A percentile compares a stretch with the other conserved stretches of the same genome.
Evolutionary conservation across 1,284 basidiomycete species (phyloP).

Genomic region (Irpex sp.): DNA sequence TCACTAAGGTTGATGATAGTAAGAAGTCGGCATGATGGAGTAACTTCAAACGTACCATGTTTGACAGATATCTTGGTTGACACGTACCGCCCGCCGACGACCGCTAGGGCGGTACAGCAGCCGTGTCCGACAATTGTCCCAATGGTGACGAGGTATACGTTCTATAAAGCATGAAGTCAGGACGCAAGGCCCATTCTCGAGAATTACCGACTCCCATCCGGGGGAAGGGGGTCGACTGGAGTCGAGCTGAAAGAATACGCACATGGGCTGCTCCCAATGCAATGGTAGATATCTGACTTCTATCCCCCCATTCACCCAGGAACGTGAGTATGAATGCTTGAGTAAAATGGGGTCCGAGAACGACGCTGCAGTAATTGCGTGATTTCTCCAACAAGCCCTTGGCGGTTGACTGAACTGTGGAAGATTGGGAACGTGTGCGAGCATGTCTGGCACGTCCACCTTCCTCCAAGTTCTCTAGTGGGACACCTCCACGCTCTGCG

Average conservation of each 20-base stretch:
- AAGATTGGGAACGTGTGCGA: constrained; percentile 15
- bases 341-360: constrained; percentile 92
- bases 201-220: neutral
- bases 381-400: constrained; percentile 58
- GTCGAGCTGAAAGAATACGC: constrained; percentile 29
- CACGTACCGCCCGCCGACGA: constrained; percentile 86
- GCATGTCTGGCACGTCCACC: constrained; percentile 30
- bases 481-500: constrained; percentile 46
- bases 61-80: constrained; percentile 95
- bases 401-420: constrained; percentile 7
- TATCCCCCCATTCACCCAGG: constrained; percentile 97
- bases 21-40: neutral
- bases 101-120: constrained; percentile 86
- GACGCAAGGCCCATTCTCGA: constrained; percentile 2
- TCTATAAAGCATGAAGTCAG: constrained; percentile 35
- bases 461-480: constrained; percentile 64
- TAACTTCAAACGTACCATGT: constrained; percentile 60
- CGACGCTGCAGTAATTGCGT: constrained; percentile 78
- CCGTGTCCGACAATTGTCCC: constrained; percentile 91
- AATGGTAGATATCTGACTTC: constrained; percentile 97
- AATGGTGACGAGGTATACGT: constrained; percentile 77
- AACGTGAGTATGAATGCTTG: constrained; percentile 96
- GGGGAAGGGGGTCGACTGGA: neutral
- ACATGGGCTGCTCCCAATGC: constrained; percentile 96
- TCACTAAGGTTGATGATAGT: constrained; percentile 43